Percentiles rank a stretch among this genome's conserved stretches.
phyloP scores from a whole-genome alignment of 768 basidiomycete genomes.

The Phaeolepiota aurea region DNA sequence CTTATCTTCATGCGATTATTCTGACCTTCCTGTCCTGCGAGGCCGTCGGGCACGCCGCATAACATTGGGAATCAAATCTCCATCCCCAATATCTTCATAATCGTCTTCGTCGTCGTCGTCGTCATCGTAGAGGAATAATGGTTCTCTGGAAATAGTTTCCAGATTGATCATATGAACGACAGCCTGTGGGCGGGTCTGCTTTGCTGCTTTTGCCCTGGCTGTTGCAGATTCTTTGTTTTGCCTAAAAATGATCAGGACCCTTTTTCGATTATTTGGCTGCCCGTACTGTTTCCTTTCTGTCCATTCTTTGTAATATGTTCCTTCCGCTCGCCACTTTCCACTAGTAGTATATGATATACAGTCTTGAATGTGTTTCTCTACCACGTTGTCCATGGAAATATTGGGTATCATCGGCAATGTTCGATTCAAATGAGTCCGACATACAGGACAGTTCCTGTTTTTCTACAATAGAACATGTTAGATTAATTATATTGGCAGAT shows the following conservation, averaged over 20 bases:
- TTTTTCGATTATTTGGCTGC: background rate
- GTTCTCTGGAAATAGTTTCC: background rate
- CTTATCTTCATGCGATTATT: no score
- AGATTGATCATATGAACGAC: background rate
- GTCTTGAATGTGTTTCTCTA: slow-evolving; percentile 53
- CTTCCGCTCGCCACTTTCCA: slow-evolving; percentile 45
- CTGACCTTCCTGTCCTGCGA: no score
- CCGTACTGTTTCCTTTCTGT: slow-evolving; percentile 44
- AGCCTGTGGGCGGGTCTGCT: background rate
- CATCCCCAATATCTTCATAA: slow-evolving; percentile 12
- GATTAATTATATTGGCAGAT: no score
- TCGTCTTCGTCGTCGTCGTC: slow-evolving; percentile 8
- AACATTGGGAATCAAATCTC: no score
- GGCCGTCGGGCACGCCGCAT: no score
- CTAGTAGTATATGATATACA: slow-evolving; percentile 32
- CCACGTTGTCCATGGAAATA: slow-evolving; percentile 48
- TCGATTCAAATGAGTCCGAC: slow-evolving; percentile 38
- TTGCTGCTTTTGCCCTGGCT: slow-evolving; percentile 13
- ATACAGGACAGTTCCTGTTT: slow-evolving; percentile 45
- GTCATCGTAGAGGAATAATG: background rate
- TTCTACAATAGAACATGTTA: slow-evolving; percentile 8
- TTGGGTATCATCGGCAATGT: slow-evolving; percentile 53
- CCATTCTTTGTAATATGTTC: slow-evolving; percentile 44
- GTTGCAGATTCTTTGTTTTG: slow-evolving; percentile 22
- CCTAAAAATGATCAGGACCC: slow-evolving; percentile 19